phyloP scores from a whole-genome alignment of 1,284 basidiomycete genomes.

The Trichosporon sp. region DNA sequence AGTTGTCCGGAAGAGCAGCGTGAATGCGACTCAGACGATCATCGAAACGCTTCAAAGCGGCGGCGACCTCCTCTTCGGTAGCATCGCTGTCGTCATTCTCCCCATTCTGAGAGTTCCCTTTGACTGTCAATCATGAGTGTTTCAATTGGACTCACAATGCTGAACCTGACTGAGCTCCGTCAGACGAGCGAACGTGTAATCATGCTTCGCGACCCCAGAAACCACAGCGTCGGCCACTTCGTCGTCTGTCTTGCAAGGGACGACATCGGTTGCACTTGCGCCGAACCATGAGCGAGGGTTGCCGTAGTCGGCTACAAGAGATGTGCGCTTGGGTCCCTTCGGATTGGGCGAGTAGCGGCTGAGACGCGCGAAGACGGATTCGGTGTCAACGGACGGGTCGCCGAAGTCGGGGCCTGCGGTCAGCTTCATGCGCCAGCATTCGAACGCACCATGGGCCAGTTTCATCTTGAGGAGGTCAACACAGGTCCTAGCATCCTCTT shows the following conservation, averaged over 20 bases:
- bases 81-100: neutral
- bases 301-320: slow-evolving; percentile 77
- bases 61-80: slow-evolving; percentile 15
- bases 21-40: slow-evolving; percentile 61
- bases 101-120: slow-evolving; percentile 13
- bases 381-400: slow-evolving; percentile 68
- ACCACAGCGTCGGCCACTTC: slow-evolving; percentile 64
- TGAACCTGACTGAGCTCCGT: slow-evolving; percentile 68
- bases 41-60: slow-evolving; percentile 55
- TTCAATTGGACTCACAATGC: slow-evolving; percentile 62
- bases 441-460: slow-evolving; percentile 59
- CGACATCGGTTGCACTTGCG: slow-evolving; percentile 66
- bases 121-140: neutral
- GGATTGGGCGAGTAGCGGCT: slow-evolving; percentile 48
- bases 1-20: slow-evolving; percentile 64
- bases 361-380: slow-evolving; percentile 81
- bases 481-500: slow-evolving; percentile 84
- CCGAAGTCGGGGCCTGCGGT: slow-evolving; percentile 67
- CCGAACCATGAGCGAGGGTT: slow-evolving; percentile 76
- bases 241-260: slow-evolving; percentile 68
- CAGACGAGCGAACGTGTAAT: slow-evolving; percentile 76
- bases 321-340: slow-evolving; percentile 51
- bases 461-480: slow-evolving; percentile 76
- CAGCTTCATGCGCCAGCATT: neutral
- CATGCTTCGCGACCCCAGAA: slow-evolving; percentile 61